Evolutionary conservation across 805 yeast genomes (phyloP).

Genomic region (Ogataea pini): DNA sequence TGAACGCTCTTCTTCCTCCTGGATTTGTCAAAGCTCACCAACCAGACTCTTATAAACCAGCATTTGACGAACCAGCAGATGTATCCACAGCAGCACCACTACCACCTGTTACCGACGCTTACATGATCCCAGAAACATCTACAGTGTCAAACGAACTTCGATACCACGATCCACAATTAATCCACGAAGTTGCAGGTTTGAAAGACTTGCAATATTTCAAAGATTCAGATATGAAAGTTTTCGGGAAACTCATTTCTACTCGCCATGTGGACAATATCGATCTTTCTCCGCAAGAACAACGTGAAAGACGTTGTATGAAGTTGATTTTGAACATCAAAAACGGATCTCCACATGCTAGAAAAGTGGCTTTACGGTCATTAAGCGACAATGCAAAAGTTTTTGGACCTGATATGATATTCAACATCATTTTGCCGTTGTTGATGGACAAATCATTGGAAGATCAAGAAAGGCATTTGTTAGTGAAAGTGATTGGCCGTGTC

Average conservation of each 20-base stretch:
- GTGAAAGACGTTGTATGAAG: constrained; percentile 61
- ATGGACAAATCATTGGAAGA: constrained; percentile 73
- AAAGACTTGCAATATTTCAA: constrained; percentile 68
- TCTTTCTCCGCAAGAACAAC: constrained; percentile 51
- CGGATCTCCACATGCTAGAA: constrained; percentile 70
- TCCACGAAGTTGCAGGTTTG: constrained; percentile 63
- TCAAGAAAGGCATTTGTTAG: constrained; percentile 78
- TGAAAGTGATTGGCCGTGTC: constrained; percentile 72
- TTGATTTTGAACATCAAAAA: constrained; percentile 73
- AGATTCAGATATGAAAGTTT: constrained; percentile 69
- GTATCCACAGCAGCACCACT: constrained; percentile 23
- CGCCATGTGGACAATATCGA: constrained; percentile 34
- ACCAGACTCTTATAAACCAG: constrained; percentile 48
- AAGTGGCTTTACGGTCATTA: constrained; percentile 64
- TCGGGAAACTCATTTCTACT: constrained; percentile 54
- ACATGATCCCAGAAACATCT: constrained; percentile 54
- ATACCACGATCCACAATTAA: constrained; percentile 38
- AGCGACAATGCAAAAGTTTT: constrained; percentile 61
- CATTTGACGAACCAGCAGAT: constrained; percentile 22
- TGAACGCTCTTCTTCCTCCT: constrained; percentile 51
- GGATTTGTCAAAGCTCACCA: constrained; percentile 48
- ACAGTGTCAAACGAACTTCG: constrained; percentile 26
- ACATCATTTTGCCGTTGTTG: constrained; percentile 72
- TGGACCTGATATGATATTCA: constrained; percentile 71
- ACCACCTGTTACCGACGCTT: constrained; percentile 34